These are phyloP conservation scores for Coemansia sp. DNA, from an alignment of 192 early-diverging fungal species.

Conservation along the genomic window DNA sequence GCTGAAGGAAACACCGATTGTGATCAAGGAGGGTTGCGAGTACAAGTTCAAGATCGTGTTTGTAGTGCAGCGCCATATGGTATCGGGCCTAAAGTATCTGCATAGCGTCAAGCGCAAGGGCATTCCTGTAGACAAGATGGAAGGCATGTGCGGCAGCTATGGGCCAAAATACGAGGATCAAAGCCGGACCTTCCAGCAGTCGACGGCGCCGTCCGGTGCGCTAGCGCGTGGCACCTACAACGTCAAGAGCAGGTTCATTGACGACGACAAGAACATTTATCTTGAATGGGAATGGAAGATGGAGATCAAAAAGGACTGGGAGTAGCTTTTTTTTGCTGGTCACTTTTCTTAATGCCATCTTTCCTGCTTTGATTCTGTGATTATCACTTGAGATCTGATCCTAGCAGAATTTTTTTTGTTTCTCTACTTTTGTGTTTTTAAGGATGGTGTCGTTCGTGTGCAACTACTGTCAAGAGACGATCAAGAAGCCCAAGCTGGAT, in stretches of 20 bases:
- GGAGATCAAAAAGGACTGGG: conserved; percentile 91
- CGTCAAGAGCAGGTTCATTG: conserved; percentile 88
- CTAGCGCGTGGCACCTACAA: conserved; percentile 89
- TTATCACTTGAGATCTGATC: no score
- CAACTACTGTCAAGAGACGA: conserved; percentile 72
- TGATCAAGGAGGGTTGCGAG: conserved; percentile 94
- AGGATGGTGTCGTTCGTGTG: conserved; percentile 67
- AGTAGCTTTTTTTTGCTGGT: conserved; percentile 15
- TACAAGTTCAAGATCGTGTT: conserved; percentile 93
- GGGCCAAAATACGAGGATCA: conserved; percentile 76
- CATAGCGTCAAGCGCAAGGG: conserved; percentile 88
- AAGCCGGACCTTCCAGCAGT: conserved; percentile 76
- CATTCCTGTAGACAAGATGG: conserved; percentile 83
- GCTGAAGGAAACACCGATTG: conserved; percentile 71
- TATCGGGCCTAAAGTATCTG: conserved; percentile 92
- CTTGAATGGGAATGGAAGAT: conserved; percentile 83
- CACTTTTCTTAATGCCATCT: no score
- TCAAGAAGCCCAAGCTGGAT: conserved; percentile 95
- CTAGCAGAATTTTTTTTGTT: neutral
- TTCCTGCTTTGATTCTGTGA: no score
- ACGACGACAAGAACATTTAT: conserved; percentile 83
- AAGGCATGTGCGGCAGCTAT: conserved; percentile 97
- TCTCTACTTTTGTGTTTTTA: neutral
- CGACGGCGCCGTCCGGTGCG: conserved; percentile 91
- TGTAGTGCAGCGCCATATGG: conserved; percentile 91